Evolutionary conservation across 2,329 filamentous ascomycete genomes (phyloP), one percentile per base, ranked within the genome.

Genomic region (Botrytis galanthina): DNA sequence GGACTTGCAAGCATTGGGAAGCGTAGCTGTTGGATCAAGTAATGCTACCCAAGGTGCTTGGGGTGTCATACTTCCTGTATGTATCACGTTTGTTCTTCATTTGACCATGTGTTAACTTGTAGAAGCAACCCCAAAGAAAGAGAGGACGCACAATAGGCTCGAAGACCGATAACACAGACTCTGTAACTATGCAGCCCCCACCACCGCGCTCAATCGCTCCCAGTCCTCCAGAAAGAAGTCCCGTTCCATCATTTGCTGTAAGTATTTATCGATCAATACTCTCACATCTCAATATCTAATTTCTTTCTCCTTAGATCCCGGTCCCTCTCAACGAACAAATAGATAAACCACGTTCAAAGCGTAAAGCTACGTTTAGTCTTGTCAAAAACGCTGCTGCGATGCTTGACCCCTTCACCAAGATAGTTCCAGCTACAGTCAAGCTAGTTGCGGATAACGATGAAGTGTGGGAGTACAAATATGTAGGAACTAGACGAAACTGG

Each of bases 381-480:
- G 18, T 29, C 8, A 66, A 46, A 2, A 72, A 72, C 37, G 32
- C 46, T 12, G 46, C 61, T n/a, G 7, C 26, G 7, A 66, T 59
- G 37, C 61, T 72, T 5, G 66, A 57, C 14, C 39, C 61, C 14
- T 72, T 72, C 48, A 35, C n/a, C 29, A 59, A 72, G 37, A 39
- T 57, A 20, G 70, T 67, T 9, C n/a, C 44, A 18, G 61, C 48
- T 16, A 22, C 62, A 4, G 16, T 67, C 6, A 44, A 35, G 60
- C 51, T 72, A 14, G 22, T 66, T 4, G 37, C 70, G 18, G 48
- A 72, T 6, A 26, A 72, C 20, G 48, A 29, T 2, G 26, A 72
- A 29, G 8, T 42, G 12, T 72, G 70, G 70, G 48, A 57, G 26
- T 72, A 72, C 35, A 57, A 42, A 14, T 72, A 67, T 37, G 20